Base-by-base conservation (phyloP, 441 rosid genomes). In the Capsella rubella region DNA sequence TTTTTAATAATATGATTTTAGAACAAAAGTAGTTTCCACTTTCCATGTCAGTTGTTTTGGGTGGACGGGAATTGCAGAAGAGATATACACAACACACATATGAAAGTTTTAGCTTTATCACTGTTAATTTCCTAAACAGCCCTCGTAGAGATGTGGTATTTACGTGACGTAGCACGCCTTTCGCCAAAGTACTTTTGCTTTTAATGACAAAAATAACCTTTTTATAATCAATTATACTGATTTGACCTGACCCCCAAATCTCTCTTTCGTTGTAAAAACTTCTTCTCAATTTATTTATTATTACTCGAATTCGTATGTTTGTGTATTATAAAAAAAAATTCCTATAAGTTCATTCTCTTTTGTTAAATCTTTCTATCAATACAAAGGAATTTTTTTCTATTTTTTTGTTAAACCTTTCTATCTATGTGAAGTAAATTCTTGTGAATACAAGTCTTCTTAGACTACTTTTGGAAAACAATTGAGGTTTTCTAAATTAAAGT, bases 51-150 rank as follows among this genome's bases (percentile, higher is more conserved):
- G 74, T 51, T 68, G 69, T 67, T 68, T 61, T 75, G 74, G 69
- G 79, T 75, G 78, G 78, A 75, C 73, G 64, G 64, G 74, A 53
- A 75, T 75, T 68, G 69, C 43, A 60, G 58, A 74, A 59, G 68
- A 74, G 57, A 47, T 58, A 52, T 46, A 46, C 4, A 35, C 7
- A 35, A 31, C 5, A 31, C 5, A 5, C 5, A 31, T 63, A 54
- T 49, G 64, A 72, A 21, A 45, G 60, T 32, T 32, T 42, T 63
- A 51, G 63, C 74, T 75, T 75, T 67, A 67, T n/a, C 11, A 4
- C 27, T 28, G 0, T 4, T 34, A 32, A 67, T 59, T 0, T 45
- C 53, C 78, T 4, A 34, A 8, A 75, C 2, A 0, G 8, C 64
- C 78, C 78, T 67, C 25, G 0, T 8, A 1, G 8, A 31, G 40